Base-by-base conservation (phyloP, 1,284 basidiomycete genomes). In the Fistulinella cinereoalba region DNA sequence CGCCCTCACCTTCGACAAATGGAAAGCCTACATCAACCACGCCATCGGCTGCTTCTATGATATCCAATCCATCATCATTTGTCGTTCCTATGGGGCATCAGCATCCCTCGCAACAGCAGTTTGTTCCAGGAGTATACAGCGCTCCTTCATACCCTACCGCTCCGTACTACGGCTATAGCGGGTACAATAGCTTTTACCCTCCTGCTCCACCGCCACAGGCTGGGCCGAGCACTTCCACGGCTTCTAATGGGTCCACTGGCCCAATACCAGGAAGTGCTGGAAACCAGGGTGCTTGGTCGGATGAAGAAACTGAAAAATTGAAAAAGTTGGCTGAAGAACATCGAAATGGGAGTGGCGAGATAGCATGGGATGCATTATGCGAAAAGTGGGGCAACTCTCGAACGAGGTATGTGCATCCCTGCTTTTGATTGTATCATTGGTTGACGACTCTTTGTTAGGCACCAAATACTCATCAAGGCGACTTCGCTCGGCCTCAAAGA, bases 381-480 rank as follows among this genome's bases (percentile, higher is more conserved):
- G 71, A 71, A 38, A 75, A 83, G 54, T 89, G 84, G 80, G 87
- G 86, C 4, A 76, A 76, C 50, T 77, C 76, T 37, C 73, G 87
- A 43, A 81, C 87, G 31, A 32, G 31, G 31, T 44, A 80, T 83
- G 86, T 85, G 51, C 33, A 23, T 19, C 37, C 47, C 40, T 32
- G 37, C 19, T 23, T 34, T n/a, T 3, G 4, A 32, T 53, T 44
- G 38, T 27, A 32, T 33, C 27, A 18, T 44, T 39, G 18, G 15
- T 48, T 64, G 43, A 62, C 41, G 23, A 15, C 29, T 12, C 41
- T 44, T 16, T 23, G 7, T 23, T 54, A 88, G 85, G 57, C 85
- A 87, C 56, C 86, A 89, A 63, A 88, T 89, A 43, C 68, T 88
- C 25, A 76, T 87, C 52, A 88, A 87, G 62, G 87, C 86, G 4